Evolutionary conservation across 1,284 basidiomycete genomes (phyloP), one percentile per base, ranked within the genome.

Genomic region (Moesziomyces globuligerus): DNA sequence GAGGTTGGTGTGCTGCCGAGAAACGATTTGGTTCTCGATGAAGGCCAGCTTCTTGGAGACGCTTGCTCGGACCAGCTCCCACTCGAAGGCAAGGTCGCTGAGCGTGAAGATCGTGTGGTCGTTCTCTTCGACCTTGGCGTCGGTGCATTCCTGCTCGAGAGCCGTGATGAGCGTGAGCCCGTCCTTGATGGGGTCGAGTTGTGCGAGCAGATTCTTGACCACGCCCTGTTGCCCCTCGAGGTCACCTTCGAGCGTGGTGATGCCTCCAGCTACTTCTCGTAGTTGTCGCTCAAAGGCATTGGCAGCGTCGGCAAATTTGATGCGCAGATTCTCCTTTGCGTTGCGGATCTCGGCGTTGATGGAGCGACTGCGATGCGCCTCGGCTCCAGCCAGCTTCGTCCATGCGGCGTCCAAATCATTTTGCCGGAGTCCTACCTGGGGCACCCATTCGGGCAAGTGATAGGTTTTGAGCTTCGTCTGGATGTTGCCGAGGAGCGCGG

Each of bases 61-160:
- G 40, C 89, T 90, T 67, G 91, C 90, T 47, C 88, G 87, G 10
- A 96, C 87, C 13, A 94, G 86, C 80, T 91, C 90, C 2, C 94
- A 86, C 84, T 98, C 95, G 74, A 94, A 96, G 59, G 89, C 88
- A 21, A 98, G 86, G 83, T 98, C 95, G 80, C 94, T 91, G 70
- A 87, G 88, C 1, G 91, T 94, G 78, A 94, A 91, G 15, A 95
- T 88, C 0, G 94, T 97, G 79, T 96, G 92, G 81, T 97, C 94
- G 82, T 97, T 97, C 83, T 97, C 95, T 79, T 97, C 95, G 3
- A 97, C 90, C 74, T 94, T 97, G 18, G 94, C 94, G n/a, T 89
- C 89, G 4, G 85, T 84, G 80, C 94, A 97, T 54, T 90, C 90
- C 9, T 86, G 49, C 34, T 79, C 76, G 37, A 73, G 51, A 15